Evolutionary conservation across 1,139 yeast genomes (phyloP), one percentile per base, ranked within the genome.

Genomic region (Saccharomyces hybrid): DNA sequence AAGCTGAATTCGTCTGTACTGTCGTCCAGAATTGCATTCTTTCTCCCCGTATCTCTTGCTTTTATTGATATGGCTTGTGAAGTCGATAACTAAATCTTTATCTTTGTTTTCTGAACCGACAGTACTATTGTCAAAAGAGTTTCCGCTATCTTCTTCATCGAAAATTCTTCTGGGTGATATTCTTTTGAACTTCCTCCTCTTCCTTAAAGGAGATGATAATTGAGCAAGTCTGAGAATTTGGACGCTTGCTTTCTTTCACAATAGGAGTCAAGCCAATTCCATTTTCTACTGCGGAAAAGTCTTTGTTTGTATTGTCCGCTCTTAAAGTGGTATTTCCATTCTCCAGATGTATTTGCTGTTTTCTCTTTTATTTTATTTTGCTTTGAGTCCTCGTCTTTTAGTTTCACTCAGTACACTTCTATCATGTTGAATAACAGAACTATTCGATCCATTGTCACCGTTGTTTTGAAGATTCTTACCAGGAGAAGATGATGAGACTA

Each of bases 1-100:
- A 67, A 68, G 41, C 69, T 63, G 47, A 67, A 60, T 6, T 65
- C 68, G 53, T 67, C 71, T 28, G 59, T 59, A 50, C 69, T 67
- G 49, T 68, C 70, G 50, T 68, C 71, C 24, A 68, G 49, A 11
- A 68, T 57, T 47, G 55, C 59, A 53, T 65, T 64, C 19, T 58
- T 61, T 55, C 64, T 59, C 6, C 60, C 55, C 9, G 52, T 48
- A 11, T 54, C 58, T 54, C 56, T 59, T 12, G 53, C n/a, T 58
- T 51, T 60, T 61, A 47, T 58, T 53, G 27, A 58, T 58, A 54
- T 63, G 67, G 14, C 57, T 59, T 46, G 58, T 55, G 27, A 64
- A 59, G 48, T 64, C 58, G 11, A 64, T 46, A 0, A 61, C 57
- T 12, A 63, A 51, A 16, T 57, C 60, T 41, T 59, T 63, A 29